Base-by-base conservation (phyloP, 164 flowering plant genomes). In the Piper betle region DNA sequence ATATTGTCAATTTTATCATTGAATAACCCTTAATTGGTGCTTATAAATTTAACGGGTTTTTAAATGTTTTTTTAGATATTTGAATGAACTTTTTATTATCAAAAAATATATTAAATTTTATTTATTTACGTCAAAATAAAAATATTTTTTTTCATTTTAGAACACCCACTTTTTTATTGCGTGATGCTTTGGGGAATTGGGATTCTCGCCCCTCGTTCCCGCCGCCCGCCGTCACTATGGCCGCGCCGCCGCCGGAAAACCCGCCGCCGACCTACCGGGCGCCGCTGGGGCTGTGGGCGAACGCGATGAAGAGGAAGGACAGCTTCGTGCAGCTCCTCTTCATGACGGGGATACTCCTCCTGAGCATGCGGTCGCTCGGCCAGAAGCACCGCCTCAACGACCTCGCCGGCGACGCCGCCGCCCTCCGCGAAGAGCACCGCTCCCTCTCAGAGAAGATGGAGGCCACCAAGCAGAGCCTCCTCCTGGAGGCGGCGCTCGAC, bases 331-430 rank as follows among this genome's bases (percentile, higher is more conserved):
- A 88, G 62, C 68, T 87, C 68, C 74, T 81, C 69, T 81, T 80
- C 17, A 83, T 91, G 95, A 72, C 87, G 2, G 98, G 96, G 13
- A 73, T 88, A 39, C 43, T 91, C 5, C 73, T 91, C 6, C 70
- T 87, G 39, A 85, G 97, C 77, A 42, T 80, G 72, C 65, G 88
- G 71, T 92, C 96, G 6, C 56, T 87, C 37, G 88, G 90, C 18
- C 97, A 92, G 61, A 89, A 89, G 81, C 82, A 92, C 71, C 89
- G 83, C 2, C 57, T 86, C 68, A 70, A 84, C 72, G 73, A 76
- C 59, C 94, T 92, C 55, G 70, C 46, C 0, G 88, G 89, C 60
- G 98, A 92, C 66, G 77, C 69, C 12, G 17, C 64, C 2, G 81
- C 85, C 59, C 83, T 92, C 48, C 71, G 69, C 40, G 78, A 87